Base-by-base conservation (phyloP, 73 alveolate genomes). In the Paramecium bursaria region DNA sequence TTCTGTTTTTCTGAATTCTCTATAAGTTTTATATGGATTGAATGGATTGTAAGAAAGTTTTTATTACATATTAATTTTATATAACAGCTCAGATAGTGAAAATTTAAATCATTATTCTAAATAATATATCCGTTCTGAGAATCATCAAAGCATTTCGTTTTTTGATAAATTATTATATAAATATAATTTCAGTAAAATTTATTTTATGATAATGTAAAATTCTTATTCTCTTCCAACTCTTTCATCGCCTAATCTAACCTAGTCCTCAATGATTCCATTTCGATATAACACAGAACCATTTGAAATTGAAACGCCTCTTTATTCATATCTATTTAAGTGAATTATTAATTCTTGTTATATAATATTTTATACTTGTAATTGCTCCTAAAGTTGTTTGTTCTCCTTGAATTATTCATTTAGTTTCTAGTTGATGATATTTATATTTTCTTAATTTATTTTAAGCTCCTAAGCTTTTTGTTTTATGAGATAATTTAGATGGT, bases 31-130 rank as follows among this genome's bases (percentile, higher is more conserved):
- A 1, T 21, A 21, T 19, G 82, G 82, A 14, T 67, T 67, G 60
- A 39, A 67, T 33, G 82, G 82, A 67, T 67, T 67, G 22, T 31
- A 67, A 21, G 82, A 57, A 15, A 57, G 26, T 27, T 57, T 50
- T 10, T 57, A 30, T n/a, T n/a, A n/a, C n/a, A n/a, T n/a, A n/a
- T n/a, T n/a, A n/a, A n/a, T n/a, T n/a, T n/a, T n/a, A n/a, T n/a
- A n/a, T n/a, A n/a, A n/a, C n/a, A n/a, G n/a, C n/a, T n/a, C n/a
- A n/a, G n/a, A n/a, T n/a, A n/a, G n/a, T n/a, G n/a, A n/a, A n/a
- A n/a, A n/a, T n/a, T n/a, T n/a, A n/a, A n/a, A n/a, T n/a, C n/a
- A n/a, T n/a, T n/a, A n/a, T n/a, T n/a, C n/a, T n/a, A n/a, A n/a
- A n/a, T n/a, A n/a, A n/a, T n/a, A n/a, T n/a, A n/a, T n/a, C n/a